phyloP scores from a whole-genome alignment of 352 stramenopile species.

The Phytophthora multivora region DNA sequence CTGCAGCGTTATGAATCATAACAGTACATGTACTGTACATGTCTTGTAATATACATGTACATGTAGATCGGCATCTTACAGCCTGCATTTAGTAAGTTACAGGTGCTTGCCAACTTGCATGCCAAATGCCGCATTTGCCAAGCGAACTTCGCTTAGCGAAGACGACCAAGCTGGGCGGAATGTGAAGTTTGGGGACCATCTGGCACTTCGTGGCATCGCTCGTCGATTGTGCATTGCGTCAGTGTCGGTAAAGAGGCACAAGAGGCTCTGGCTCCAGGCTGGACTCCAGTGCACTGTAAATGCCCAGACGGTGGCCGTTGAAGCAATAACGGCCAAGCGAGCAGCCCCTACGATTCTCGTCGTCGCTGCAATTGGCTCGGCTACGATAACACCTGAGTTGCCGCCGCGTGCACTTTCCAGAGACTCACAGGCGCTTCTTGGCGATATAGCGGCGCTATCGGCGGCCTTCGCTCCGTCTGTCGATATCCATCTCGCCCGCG shows the following conservation, averaged over 20 bases:
- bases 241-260: conserved; percentile 1
- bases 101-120: too few species aligned
- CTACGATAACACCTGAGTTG: conserved; percentile 3
- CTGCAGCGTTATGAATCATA: too few species aligned
- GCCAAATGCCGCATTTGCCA: too few species aligned
- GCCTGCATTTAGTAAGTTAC: too few species aligned
- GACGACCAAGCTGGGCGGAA: conserved; percentile 17
- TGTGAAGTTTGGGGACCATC: conserved; percentile 13
- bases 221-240: conserved; percentile 21
- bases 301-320: conserved; percentile 1
- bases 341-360: neutral
- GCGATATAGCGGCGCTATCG: conserved; percentile 16
- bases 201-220: conserved; percentile 13
- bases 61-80: too few species aligned
- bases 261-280: conserved; percentile 11
- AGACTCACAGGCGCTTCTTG: neutral
- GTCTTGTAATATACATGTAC: too few species aligned
- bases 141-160: too few species aligned
- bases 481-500: conserved; percentile 8
- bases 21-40: too few species aligned
- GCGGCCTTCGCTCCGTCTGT: conserved; percentile 14
- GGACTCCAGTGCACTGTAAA: neutral
- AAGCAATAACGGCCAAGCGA: conserved; percentile 12
- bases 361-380: neutral
- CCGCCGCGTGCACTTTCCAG: neutral